Percentiles rank a stretch among this genome's conserved stretches.
These are phyloP conservation scores for Cubamyces lactineus DNA, from an alignment of 768 basidiomycete species.

Conservation along the genomic window DNA sequence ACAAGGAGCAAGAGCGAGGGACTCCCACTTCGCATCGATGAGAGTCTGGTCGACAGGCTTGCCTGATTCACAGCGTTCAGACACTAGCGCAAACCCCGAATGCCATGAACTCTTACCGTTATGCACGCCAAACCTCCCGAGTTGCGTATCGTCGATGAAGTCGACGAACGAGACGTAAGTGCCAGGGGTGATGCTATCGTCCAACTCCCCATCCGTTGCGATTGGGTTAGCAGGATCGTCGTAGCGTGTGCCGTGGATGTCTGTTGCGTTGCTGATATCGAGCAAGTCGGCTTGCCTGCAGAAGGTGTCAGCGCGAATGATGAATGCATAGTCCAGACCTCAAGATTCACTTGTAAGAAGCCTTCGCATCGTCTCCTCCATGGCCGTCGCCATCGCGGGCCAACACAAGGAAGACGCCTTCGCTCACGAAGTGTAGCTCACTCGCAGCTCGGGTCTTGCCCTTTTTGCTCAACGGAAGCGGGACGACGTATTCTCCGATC, in stretches of 20 bases:
- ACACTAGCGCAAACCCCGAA: background rate
- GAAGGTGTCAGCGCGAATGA: background rate
- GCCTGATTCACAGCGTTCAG: constrained; percentile 35
- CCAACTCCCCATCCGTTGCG: constrained; percentile 51
- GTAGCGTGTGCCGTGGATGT: constrained; percentile 60
- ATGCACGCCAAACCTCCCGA: constrained; percentile 65
- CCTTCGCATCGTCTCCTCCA: constrained; percentile 52
- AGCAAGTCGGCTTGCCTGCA: constrained; percentile 61
- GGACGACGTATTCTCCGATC: constrained; percentile 62
- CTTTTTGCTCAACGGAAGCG: constrained; percentile 54
- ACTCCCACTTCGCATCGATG: constrained; percentile 73
- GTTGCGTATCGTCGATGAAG: constrained; percentile 53
- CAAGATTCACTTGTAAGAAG: constrained; percentile 54
- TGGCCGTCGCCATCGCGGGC: constrained; percentile 64
- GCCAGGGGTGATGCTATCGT: constrained; percentile 51
- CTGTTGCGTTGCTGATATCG: constrained; percentile 58
- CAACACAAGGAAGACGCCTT: constrained; percentile 59
- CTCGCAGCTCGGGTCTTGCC: constrained; percentile 55
- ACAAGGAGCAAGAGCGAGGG: constrained; percentile 59
- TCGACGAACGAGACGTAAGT: constrained; percentile 59
- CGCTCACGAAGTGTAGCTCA: constrained; percentile 60
- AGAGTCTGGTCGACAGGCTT: constrained; percentile 52
- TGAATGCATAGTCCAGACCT: background rate
- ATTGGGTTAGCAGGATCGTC: constrained; percentile 57
- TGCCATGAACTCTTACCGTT: constrained; percentile 44